phyloP scores from a whole-genome alignment of 805 yeast genomes.

The Starmerella powellii region DNA sequence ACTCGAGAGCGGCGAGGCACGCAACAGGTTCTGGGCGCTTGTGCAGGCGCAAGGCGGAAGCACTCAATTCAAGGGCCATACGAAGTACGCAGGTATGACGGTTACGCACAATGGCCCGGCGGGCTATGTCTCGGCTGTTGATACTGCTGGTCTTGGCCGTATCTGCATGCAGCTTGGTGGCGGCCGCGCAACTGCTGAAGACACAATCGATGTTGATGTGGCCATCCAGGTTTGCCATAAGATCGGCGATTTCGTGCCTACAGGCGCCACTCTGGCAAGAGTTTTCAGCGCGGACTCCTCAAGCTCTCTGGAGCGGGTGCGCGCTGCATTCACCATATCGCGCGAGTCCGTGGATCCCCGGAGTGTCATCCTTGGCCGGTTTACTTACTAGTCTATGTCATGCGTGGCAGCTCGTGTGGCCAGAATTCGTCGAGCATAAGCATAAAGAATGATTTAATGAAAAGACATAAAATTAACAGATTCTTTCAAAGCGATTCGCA shows the following conservation, averaged over 20 bases:
- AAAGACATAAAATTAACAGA: too few relatives aligned
- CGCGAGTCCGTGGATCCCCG: too few relatives aligned
- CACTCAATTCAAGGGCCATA: background rate
- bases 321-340: too few relatives aligned
- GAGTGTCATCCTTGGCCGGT: too few relatives aligned
- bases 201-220: conserved; percentile 1
- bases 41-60: conserved; percentile 3
- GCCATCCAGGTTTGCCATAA: background rate
- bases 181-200: background rate
- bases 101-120: background rate
- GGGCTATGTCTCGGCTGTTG: conserved; percentile 1
- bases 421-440: too few relatives aligned
- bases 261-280: background rate
- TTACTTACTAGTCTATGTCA: too few relatives aligned
- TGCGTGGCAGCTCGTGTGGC: too few relatives aligned
- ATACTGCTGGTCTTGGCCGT: background rate
- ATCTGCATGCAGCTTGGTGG: conserved; percentile 2
- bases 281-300: background rate
- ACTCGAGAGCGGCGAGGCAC: conserved; percentile 1
- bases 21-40: background rate
- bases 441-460: too few relatives aligned
- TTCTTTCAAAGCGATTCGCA: too few relatives aligned
- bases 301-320: too few relatives aligned
- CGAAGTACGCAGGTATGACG: background rate
- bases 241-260: background rate